phyloP scores from a whole-genome alignment of 1,139 yeast species.

The Tardiomyces depauwii region DNA sequence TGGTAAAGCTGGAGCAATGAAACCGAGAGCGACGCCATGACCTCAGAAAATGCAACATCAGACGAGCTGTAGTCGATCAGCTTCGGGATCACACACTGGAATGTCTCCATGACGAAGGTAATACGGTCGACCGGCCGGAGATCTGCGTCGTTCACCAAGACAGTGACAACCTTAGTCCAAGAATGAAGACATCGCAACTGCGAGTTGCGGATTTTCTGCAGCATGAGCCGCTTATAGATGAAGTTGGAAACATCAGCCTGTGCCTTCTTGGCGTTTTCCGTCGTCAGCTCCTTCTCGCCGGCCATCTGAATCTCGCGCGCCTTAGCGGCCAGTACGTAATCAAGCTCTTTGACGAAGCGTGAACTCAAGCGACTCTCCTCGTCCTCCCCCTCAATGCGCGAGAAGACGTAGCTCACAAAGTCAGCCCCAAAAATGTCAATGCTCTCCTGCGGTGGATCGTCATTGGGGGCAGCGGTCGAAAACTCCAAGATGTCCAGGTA shows the following conservation, averaged over 20 bases:
- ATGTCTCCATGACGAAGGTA: constrained; percentile 61
- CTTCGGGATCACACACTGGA: constrained; percentile 66
- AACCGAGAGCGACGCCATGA: constrained; percentile 64
- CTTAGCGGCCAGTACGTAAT: not conserved
- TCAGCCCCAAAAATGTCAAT: constrained; percentile 19
- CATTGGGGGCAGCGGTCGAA: not conserved
- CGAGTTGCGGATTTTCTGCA: constrained; percentile 21
- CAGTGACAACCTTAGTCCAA: constrained; percentile 75
- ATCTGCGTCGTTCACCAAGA: constrained; percentile 52
- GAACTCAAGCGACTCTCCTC: not conserved
- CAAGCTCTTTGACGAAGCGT: not conserved
- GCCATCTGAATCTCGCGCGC: not conserved
- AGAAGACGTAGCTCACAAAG: not conserved
- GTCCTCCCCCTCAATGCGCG: not conserved
- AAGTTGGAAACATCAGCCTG: not conserved
- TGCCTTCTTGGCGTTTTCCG: not conserved
- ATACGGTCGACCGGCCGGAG: constrained; percentile 33
- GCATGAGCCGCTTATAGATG: not conserved
- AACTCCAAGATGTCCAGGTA: constrained; percentile 56
- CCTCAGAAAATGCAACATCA: constrained; percentile 62
- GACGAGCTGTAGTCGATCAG: constrained; percentile 61
- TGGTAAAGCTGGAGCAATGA: constrained; percentile 55
- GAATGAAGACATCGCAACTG: constrained; percentile 60
- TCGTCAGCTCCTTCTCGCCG: not conserved
- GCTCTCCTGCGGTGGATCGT: not conserved